Conservation (phyloP, 2,329 filamentous ascomycete genomes). For the Colletotrichum costaricense region DNA sequence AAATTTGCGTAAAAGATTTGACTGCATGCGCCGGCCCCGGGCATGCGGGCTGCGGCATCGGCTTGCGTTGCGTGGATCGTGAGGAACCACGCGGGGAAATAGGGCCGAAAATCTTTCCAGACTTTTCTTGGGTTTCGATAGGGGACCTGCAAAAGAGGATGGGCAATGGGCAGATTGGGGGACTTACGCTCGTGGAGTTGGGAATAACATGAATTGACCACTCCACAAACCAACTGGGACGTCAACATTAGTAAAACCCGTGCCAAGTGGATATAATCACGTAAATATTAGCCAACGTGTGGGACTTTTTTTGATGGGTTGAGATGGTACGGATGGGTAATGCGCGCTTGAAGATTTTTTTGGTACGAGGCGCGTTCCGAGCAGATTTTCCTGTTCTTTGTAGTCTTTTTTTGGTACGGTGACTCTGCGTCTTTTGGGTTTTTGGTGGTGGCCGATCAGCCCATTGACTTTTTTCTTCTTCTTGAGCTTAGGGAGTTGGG, state of each 20-base stretch:
- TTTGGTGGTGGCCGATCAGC: background rate
- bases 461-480: background rate
- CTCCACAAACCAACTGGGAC: conserved; percentile 23
- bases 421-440: background rate
- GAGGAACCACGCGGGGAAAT: conserved; percentile 30
- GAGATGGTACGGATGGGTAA: background rate
- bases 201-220: background rate
- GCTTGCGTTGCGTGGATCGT: background rate
- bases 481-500: background rate
- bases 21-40: no score
- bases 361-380: conserved; percentile 8
- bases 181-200: background rate
- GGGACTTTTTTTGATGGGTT: conserved; percentile 4
- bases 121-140: background rate
- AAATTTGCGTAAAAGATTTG: conserved; percentile 2
- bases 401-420: background rate
- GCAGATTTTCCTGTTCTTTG: background rate
- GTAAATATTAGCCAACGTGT: conserved; percentile 34
- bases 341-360: conserved; percentile 29
- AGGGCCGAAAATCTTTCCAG: conserved; percentile 14
- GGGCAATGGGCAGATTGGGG: background rate
- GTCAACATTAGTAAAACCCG: conserved; percentile 13
- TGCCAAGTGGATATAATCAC: conserved; percentile 28
- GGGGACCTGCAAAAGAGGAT: background rate
- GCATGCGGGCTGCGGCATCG: background rate